These are phyloP conservation scores for Priceomyces fermenticarens DNA, from an alignment of 805 yeast genomes.

Conservation along the genomic window DNA sequence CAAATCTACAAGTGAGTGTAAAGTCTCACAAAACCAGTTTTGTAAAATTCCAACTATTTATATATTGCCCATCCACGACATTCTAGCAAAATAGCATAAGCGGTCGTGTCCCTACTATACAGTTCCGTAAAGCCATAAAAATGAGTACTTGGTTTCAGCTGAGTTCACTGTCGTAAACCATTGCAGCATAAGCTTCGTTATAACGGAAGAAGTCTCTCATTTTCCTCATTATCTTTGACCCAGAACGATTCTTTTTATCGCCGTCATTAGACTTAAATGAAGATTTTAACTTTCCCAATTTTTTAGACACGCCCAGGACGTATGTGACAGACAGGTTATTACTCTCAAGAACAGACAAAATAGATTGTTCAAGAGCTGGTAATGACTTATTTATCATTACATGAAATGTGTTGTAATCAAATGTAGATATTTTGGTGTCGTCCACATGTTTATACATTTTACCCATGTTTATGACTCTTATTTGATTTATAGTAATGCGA, in stretches of 20 bases:
- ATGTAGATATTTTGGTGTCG: neutral
- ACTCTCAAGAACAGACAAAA: constrained; percentile 2
- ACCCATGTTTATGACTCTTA: constrained; percentile 18
- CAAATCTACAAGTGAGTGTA: neutral
- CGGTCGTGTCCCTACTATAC: neutral
- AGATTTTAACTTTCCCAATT: constrained; percentile 5
- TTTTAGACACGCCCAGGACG: constrained; percentile 5
- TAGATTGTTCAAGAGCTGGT: constrained; percentile 3
- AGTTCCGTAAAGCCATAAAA: neutral
- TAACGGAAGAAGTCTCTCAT: constrained; percentile 2
- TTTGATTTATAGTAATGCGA: constrained; percentile 14
- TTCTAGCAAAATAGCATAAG: neutral
- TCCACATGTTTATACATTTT: constrained; percentile 8
- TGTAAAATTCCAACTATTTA: neutral
- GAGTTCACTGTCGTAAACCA: constrained; percentile 1
- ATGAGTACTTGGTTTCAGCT: too few species aligned
- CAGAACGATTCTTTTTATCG: neutral
- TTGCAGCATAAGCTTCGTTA: constrained; percentile 1
- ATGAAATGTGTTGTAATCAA: constrained; percentile 4
- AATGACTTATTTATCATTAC: constrained; percentile 3
- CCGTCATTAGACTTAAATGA: neutral
- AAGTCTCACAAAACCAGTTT: neutral
- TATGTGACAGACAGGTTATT: constrained; percentile 6
- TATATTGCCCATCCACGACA: neutral
- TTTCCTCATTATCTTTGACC: constrained; percentile 1